Evolutionary conservation across 169 alveolate species (phyloP), one percentile per base, ranked within the genome.

Genomic region (Eimeria falciformis): DNA sequence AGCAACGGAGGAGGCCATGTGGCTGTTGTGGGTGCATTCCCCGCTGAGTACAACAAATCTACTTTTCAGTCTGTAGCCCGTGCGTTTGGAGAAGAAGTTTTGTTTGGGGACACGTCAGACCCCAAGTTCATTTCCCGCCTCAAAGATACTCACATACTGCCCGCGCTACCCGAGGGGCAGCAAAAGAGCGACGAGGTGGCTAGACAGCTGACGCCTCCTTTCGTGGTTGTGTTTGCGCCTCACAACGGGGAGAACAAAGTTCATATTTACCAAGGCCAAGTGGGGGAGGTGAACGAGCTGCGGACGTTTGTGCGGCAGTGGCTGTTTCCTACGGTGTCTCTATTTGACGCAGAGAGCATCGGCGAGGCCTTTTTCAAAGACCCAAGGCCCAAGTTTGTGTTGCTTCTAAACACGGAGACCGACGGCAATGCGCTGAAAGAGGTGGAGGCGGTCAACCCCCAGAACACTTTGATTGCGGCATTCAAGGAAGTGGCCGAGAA

Each of bases 41-140:
- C 73, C 17, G 68, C 71, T 4, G 82, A 81, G 6, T 87, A 69
- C 66, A 77, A 37, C 78, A 45, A 56, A 43, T 69, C 56, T 6
- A 23, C 89, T 88, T 65, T 88, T 27, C 89, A 71, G 58, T 45
- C 89, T n/a, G 87, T 88, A 21, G 93, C 93, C 18, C 65, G 93
- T 25, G 85, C 68, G 37, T 75, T 88, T 21, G 93, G 89, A 7
- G 93, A 88, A 27, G 93, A 88, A 45, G 93, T 88, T 40, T 40
- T 88, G 75, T 88, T 88, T 25, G 93, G 89, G 1, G 88, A 88
- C 37, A 66, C 84, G 17, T n/a, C 83, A 2, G 68, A 71, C 46
- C 89, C 93, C 17, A 66, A 53, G 73, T 43, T 88, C 58, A 56
- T 79, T 2, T 14, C 75, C 17, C 75, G 77, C 21, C 45, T 88